Percentiles rank a stretch among this genome's conserved stretches.
Conservation (phyloP, 1,139 yeast genomes). For the Saccharomyces uvarum region DNA sequence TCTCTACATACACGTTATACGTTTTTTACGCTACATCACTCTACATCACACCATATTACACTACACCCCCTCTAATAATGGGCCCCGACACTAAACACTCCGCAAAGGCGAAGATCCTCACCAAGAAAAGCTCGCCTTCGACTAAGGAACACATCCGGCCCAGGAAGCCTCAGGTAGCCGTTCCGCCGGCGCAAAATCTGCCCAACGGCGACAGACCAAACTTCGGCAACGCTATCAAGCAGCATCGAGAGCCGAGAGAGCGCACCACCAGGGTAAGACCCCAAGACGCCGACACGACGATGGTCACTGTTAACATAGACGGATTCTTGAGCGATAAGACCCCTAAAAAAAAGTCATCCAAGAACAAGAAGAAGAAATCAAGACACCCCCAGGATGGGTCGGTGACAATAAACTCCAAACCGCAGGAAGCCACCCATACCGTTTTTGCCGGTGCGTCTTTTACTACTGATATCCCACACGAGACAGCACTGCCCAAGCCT, state of each 20-base stretch:
- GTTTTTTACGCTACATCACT: neutral
- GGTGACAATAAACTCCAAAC: neutral
- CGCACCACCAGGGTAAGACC: neutral
- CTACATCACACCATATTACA: neutral
- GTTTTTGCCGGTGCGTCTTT: constrained; percentile 12
- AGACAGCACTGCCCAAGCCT: constrained; percentile 5
- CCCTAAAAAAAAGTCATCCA: neutral
- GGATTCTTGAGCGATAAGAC: neutral
- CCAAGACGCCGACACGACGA: neutral
- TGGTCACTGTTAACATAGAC: neutral
- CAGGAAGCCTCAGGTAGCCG: constrained; percentile 7
- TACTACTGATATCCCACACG: constrained; percentile 8
- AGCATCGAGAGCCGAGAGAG: neutral
- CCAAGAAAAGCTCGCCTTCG: neutral
- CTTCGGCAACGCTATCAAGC: constrained; percentile 12
- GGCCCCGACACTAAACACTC: neutral
- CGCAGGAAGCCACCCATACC: neutral
- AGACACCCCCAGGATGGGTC: neutral
- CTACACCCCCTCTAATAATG: neutral
- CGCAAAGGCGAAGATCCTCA: neutral
- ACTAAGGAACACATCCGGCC: neutral
- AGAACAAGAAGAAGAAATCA: neutral
- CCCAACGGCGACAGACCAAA: constrained; percentile 22
- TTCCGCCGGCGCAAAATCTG: constrained; percentile 17
- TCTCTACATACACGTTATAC: neutral